Conservation (phyloP, 352 stramenopile species). For the Pythium utonaiense region DNA sequence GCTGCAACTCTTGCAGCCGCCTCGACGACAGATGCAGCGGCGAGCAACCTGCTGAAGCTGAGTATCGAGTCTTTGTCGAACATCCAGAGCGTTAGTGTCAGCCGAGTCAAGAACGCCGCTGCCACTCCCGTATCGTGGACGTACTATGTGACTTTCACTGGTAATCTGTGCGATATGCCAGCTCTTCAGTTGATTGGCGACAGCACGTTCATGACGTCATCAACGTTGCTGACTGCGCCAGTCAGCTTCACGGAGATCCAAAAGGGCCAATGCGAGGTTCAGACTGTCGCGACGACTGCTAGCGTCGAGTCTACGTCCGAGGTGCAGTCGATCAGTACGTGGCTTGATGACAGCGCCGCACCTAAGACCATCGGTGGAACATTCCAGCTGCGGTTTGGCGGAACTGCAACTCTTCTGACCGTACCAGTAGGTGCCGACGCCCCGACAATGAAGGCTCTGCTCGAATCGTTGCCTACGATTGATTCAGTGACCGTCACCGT, state of each 20-base stretch:
- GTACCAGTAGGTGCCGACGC: constrained; percentile 38
- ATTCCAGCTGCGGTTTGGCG: constrained; percentile 64
- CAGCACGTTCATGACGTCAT: constrained; percentile 36
- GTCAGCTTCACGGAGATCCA: constrained; percentile 62
- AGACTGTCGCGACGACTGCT: constrained; percentile 90
- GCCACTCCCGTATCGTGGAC: constrained; percentile 38
- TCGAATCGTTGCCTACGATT: constrained; percentile 76
- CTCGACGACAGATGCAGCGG: constrained; percentile 41
- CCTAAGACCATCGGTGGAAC: constrained; percentile 44
- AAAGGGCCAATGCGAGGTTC: constrained; percentile 91
- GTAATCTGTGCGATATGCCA: constrained; percentile 81
- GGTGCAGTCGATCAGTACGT: constrained; percentile 85
- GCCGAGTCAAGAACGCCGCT: constrained; percentile 33
- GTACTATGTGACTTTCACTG: constrained; percentile 86
- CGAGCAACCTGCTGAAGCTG: constrained; percentile 72
- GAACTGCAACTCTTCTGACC: constrained; percentile 35
- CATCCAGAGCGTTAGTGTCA: constrained; percentile 79
- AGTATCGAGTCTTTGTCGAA: constrained; percentile 82
- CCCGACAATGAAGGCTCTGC: constrained; percentile 43
- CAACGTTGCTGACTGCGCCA: constrained; percentile 30
- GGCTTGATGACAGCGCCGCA: constrained; percentile 40
- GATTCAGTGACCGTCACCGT: constrained; percentile 67
- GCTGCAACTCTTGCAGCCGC: constrained; percentile 34
- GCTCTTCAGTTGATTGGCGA: constrained; percentile 56
- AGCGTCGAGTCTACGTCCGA: constrained; percentile 89